phyloP scores from a whole-genome alignment of 2,329 filamentous ascomycete species.

The Epichloe amarillans region DNA sequence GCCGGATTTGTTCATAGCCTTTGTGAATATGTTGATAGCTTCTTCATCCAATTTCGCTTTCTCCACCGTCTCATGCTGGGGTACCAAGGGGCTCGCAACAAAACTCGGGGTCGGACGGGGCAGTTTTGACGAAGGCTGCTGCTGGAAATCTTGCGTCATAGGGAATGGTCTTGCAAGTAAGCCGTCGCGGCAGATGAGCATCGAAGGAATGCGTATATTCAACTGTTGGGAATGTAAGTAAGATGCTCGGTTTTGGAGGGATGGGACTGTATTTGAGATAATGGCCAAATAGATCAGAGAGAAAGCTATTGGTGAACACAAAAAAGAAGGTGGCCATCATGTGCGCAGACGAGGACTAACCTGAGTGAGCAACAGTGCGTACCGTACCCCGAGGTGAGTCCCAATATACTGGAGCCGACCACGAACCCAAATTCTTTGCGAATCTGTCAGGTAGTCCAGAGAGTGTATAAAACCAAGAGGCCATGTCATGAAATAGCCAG shows the following conservation, averaged over 20 bases:
- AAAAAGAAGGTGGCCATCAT: background rate
- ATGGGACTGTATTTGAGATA: background rate
- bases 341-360: slow-evolving; percentile 22
- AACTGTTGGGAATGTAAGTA: slow-evolving; percentile 25
- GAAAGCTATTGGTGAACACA: background rate
- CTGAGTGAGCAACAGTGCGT: slow-evolving; percentile 40
- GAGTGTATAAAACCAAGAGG: slow-evolving; percentile 39
- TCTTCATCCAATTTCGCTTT: slow-evolving; percentile 30
- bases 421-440: slow-evolving; percentile 41
- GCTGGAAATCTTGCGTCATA: slow-evolving; percentile 29
- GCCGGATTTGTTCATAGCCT: slow-evolving; percentile 23
- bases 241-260: background rate
- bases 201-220: slow-evolving; percentile 45
- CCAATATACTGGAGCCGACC: slow-evolving; percentile 42
- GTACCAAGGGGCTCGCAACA: slow-evolving; percentile 29
- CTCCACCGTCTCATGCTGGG: slow-evolving; percentile 35
- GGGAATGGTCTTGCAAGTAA: slow-evolving; percentile 32
- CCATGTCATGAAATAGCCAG: slow-evolving; percentile 47
- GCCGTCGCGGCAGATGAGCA: slow-evolving; percentile 44
- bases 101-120: slow-evolving; percentile 20
- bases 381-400: slow-evolving; percentile 42
- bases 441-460: slow-evolving; percentile 46
- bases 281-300: slow-evolving; percentile 1
- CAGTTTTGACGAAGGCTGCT: slow-evolving; percentile 27
- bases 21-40: slow-evolving; percentile 28